Base-by-base conservation (phyloP, 495 filamentous ascomycete genomes). In the Sabuloglossum arenarium region DNA sequence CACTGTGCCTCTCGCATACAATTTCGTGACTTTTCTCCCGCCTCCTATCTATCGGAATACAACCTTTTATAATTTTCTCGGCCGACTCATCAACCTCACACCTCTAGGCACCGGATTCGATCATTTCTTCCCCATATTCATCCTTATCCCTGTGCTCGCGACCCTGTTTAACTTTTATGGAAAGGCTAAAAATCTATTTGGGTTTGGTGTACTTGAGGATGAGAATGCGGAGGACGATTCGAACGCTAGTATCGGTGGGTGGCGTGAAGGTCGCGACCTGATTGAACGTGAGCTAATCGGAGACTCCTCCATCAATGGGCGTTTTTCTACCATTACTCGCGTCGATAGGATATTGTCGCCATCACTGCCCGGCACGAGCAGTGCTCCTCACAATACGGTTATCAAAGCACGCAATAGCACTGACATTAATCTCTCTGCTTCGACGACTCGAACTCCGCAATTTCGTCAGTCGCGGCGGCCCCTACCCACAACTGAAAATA, bases 251-350 rank as follows among this genome's bases (percentile, higher is more conserved):
- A 78, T 79, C n/a, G 85, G 84, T 24, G 79, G 82, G 16, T 98
- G 91, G 91, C 74, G 89, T 32, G 91, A 98, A 70, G 91, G 91
- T 14, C 76, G 85, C n/a, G 86, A 88, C 29, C 74, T 98, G 12
- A 95, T 98, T 58, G 87, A 95, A 58, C 79, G 89, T 14, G 91
- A 98, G 64, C 65, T 93, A 19, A 79, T 82, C 52, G 83, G 81
- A 0, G 58, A 61, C 3, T 46, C 55, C 4, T 43, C 19, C 14
- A 19, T 51, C 25, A 56, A 45, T 39, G 25, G 39, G 19, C 53
- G 31, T 12, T 45, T 39, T 27, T 56, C 55, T 16, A 29, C 42
- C 0, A n/a, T 37, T n/a, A 3, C 53, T 23, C 32, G 31, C 25
- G 19, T 14, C 30, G 53, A 24, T n/a, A 27, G 30, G 16, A 30